Conservation (phyloP, 129 eudicot genomes). For the Arctium lappa region DNA sequence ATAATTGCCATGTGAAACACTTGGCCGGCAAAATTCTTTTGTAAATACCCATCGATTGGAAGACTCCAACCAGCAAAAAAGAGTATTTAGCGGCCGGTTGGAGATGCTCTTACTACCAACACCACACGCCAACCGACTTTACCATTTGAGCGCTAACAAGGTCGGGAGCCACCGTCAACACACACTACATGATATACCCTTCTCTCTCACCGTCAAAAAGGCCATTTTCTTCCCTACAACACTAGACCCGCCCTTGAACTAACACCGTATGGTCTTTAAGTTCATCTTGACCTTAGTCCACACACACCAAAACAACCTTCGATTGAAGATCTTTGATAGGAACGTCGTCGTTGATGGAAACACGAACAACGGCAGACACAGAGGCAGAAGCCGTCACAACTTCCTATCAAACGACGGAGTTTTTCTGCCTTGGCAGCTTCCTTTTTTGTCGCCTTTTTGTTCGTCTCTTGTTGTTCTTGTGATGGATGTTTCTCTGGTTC, state of each 20-base stretch:
- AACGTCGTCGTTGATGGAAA: slow-evolving; percentile 44
- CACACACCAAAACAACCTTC: slow-evolving; percentile 35
- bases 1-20: too few relatives aligned
- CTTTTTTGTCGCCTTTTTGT: slow-evolving; percentile 79
- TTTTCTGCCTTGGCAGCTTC: slow-evolving; percentile 67
- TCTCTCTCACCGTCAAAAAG: slow-evolving; percentile 71
- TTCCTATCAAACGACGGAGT: slow-evolving; percentile 59
- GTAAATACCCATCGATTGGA: too few relatives aligned
- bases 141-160: slow-evolving; percentile 71
- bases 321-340: slow-evolving; percentile 59
- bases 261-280: slow-evolving; percentile 51
- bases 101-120: too few relatives aligned
- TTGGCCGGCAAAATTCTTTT: too few relatives aligned
- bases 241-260: slow-evolving; percentile 65
- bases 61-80: too few relatives aligned
- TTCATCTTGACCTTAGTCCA: slow-evolving; percentile 53
- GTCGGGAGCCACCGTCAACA: slow-evolving; percentile 63
- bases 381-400: slow-evolving; percentile 68
- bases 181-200: slow-evolving; percentile 73
- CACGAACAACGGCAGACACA: slow-evolving; percentile 36
- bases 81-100: too few relatives aligned
- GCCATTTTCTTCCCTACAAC: slow-evolving; percentile 90
- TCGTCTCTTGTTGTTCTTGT: slow-evolving; percentile 24
- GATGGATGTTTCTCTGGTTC: slow-evolving; percentile 14
- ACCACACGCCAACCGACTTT: slow-evolving; percentile 20